Base-by-base conservation (phyloP, 23 red algal genomes). In the Cyanidium caldarium region DNA sequence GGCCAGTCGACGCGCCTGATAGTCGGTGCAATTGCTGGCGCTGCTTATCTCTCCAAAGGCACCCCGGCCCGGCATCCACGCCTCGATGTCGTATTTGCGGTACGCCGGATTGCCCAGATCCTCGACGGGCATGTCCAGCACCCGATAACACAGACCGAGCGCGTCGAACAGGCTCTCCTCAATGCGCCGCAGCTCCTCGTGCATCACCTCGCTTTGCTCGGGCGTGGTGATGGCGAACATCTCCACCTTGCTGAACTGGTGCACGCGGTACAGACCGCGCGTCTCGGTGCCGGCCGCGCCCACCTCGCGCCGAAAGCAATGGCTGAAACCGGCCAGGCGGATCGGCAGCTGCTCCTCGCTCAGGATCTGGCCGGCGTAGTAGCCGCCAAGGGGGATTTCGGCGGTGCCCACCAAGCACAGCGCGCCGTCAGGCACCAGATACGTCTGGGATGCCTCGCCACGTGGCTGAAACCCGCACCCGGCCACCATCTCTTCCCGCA, bases 201-300 rank as follows among this genome's bases (percentile, higher is more conserved):
- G 84, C 15, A 82, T 26, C 23, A 35, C 33, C 26, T 98, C 84
- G 69, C 79, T 85, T 13, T 98, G 61, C 26, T 86, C 74, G 33
- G 84, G 84, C 19, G 69, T 37, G 39, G 40, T 72, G 5, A 98
- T 15, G 1, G 88, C 77, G 75, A 98, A 98, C 84, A 98, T 70
- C 71, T 98, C 92, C 5, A 98, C 92, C 69, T 98, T 98, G 13
- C 76, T 79, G 61, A 98, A 98, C 70, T 98, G 92, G 65, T 98
- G 92, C 41, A 98, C 92, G 17, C 92, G 80, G 43, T 98, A 98
- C 26, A 98, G 79, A 40, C 92, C 92, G 46, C 73, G 68, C 17
- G 81, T 83, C 43, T 74, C 82, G 33, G 46, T 72, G 56, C 92
- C 92, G 23, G 84, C 92, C 35, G 84, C 80, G n/a, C 92, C 92